Conservation (phyloP, 345 rosid species). For the Salix suchowensis region DNA sequence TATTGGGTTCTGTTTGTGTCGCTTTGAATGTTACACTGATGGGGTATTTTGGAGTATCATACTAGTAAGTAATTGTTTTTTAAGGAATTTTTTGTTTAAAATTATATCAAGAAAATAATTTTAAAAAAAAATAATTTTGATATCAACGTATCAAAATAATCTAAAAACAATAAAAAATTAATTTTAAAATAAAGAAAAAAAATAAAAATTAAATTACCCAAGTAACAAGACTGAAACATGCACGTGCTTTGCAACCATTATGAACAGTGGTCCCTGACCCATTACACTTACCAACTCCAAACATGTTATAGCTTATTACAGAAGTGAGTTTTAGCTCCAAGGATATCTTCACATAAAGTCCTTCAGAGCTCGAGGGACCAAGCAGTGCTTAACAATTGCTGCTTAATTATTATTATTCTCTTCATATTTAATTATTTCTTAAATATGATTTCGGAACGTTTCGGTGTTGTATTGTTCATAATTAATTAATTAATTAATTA, state of each 20-base stretch:
- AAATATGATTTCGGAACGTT: no score
- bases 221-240: conserved; percentile 9
- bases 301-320: neutral
- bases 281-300: conserved; percentile 17
- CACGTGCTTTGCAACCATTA: conserved; percentile 18
- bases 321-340: neutral
- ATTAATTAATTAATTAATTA: no score
- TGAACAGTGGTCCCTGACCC: neutral
- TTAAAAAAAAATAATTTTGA: no score
- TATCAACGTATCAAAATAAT: no score
- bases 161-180: no score
- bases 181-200: no score
- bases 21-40: neutral
- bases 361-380: neutral
- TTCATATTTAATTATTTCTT: no score
- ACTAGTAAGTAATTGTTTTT: no score
- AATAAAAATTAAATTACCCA: neutral
- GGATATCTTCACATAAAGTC: neutral
- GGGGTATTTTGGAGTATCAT: no score
- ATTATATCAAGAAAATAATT: no score
- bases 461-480: no score
- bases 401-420: neutral
- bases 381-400: neutral
- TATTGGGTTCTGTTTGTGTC: conserved; percentile 3
- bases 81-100: no score